A percentile compares a stretch with the other conserved stretches of the same genome.
Conservation (phyloP, 768 basidiomycete species). For the Boletus reticuloceps region DNA sequence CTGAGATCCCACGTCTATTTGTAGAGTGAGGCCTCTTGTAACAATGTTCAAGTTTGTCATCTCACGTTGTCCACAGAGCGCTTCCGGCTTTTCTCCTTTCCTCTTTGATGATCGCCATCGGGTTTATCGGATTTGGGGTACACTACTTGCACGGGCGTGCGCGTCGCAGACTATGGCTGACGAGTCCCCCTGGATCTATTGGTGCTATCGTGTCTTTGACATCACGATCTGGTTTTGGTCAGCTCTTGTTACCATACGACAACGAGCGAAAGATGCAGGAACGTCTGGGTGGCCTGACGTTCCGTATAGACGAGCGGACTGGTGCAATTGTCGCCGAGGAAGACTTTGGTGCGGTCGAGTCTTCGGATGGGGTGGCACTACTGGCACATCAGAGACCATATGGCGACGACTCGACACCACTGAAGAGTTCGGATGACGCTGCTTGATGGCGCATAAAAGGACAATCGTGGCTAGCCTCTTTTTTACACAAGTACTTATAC, state of each 20-base stretch:
- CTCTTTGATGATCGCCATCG: conserved; percentile 45
- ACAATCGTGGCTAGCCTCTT: neutral
- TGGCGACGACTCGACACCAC: neutral
- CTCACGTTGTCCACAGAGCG: conserved; percentile 36
- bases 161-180: conserved; percentile 49
- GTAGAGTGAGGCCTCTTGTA: conserved; percentile 47
- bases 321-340: conserved; percentile 64
- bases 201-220: conserved; percentile 56
- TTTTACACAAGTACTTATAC: neutral
- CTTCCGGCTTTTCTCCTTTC: conserved; percentile 54
- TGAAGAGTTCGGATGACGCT: neutral
- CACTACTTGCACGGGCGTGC: conserved; percentile 47
- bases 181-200: conserved; percentile 58
- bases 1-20: conserved; percentile 47
- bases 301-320: conserved; percentile 54
- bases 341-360: conserved; percentile 13
- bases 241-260: conserved; percentile 60
- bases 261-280: conserved; percentile 40
- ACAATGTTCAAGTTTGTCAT: neutral
- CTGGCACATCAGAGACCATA: conserved; percentile 11
- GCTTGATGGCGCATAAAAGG: no score
- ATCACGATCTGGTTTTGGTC: conserved; percentile 59
- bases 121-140: conserved; percentile 44
- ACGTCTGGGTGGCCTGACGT: conserved; percentile 50
- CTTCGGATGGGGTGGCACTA: conserved; percentile 14